Conservation (phyloP, 345 rosid species). For the Arabis hirsuta region DNA sequence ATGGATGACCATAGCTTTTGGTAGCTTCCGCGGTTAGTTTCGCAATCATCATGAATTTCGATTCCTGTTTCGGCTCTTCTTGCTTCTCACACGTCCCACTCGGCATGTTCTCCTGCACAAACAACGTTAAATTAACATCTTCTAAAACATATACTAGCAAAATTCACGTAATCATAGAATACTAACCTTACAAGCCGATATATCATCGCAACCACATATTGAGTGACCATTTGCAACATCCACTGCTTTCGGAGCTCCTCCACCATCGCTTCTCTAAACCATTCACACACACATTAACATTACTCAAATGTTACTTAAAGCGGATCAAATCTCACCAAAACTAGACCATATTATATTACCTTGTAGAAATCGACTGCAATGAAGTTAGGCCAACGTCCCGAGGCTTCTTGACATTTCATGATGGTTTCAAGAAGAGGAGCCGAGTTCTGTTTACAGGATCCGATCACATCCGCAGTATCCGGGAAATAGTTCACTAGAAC, state of each 20-base stretch:
- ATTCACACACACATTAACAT: not conserved
- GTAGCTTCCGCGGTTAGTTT: constrained; percentile 41
- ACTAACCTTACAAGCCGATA: constrained; percentile 71
- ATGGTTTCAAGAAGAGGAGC: constrained; percentile 66
- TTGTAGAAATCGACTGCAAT: constrained; percentile 86
- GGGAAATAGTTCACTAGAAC: constrained; percentile 77
- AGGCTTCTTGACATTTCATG: constrained; percentile 58
- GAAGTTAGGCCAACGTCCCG: constrained; percentile 96
- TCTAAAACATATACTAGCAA: constrained; percentile 6
- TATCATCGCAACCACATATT: constrained; percentile 69
- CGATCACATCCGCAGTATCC: constrained; percentile 51
- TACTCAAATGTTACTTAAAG: not conserved
- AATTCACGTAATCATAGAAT: constrained; percentile 6
- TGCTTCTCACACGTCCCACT: constrained; percentile 42
- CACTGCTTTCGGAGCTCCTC: constrained; percentile 78
- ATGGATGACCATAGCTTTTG: constrained; percentile 32
- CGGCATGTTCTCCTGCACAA: constrained; percentile 42
- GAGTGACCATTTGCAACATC: constrained; percentile 79
- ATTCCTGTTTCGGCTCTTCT: constrained; percentile 26
- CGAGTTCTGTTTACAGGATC: constrained; percentile 77
- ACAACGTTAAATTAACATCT: constrained; percentile 2
- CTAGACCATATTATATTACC: constrained; percentile 48
- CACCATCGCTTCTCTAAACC: constrained; percentile 81
- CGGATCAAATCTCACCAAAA: not conserved
- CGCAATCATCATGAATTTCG: constrained; percentile 39